Base-by-base conservation (phyloP, 106 monocot species). In the Alisma plantagoaquatica region DNA sequence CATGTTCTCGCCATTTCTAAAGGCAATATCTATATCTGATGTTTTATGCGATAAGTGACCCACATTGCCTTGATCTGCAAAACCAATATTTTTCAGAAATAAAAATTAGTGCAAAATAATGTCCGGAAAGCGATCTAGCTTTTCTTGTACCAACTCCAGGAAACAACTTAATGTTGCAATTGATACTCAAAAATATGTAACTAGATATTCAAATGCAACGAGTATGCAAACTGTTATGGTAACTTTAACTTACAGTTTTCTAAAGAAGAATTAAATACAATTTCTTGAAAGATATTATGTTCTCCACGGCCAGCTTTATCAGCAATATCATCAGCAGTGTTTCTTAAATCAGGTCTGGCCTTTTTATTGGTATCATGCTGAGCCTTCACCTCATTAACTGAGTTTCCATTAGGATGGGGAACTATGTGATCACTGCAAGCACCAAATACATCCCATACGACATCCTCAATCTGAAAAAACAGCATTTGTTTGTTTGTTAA, bases 381-480 rank as follows among this genome's bases (percentile, higher is more conserved):
- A 21, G 29, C 18, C 10, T 51, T 4, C 25, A 32, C 29, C 10
- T 32, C 2, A 31, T 31, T 19, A 54, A 2, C 53, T 29, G 6
- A 6, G 29, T 32, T 19, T 31, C 26, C 53, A 54, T 21, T 27
- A 54, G 2, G 14, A 33, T 0, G 53, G 32, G 53, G 53, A 29
- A 54, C 53, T 31, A 31, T 20, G 22, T n/a, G 14, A 54, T 54
- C 53, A 31, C n/a, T 10, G 32, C 29, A 20, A 16, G 20, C 53
- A 27, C 31, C 30, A 31, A 54, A 54, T 4, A 17, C 31, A 31
- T 54, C 53, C 53, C 53, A 54, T 10, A 27, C 14, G 21, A 31
- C 20, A 32, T 54, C 53, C 14, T 54, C 53, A 31, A 54, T 15
- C 53, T 54, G 53, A 54, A 54, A 51, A 16, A 51, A 45, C n/a